These are phyloP conservation scores for Ogataea angusta DNA, from an alignment of 805 yeast species.

Conservation along the genomic window DNA sequence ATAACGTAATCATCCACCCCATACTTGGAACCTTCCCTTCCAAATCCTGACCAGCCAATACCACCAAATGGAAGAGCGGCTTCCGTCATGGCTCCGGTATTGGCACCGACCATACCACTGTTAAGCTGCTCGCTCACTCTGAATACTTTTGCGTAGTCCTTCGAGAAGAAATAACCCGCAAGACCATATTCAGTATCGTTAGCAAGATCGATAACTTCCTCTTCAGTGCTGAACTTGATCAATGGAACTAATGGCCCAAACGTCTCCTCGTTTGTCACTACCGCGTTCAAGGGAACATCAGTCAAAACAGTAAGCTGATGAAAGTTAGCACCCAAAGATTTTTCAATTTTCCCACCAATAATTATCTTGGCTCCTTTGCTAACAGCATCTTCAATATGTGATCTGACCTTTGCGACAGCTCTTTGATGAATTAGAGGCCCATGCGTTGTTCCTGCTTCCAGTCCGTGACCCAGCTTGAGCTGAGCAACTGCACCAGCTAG, in stretches of 20 bases:
- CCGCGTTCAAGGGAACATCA: slow-evolving; percentile 56
- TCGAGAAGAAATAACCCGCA: slow-evolving; percentile 71
- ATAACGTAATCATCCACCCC: slow-evolving; percentile 73
- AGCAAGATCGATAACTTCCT: slow-evolving; percentile 59
- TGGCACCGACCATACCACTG: slow-evolving; percentile 80
- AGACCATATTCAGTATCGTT: slow-evolving; percentile 70
- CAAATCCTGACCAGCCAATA: slow-evolving; percentile 72
- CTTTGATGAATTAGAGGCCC: slow-evolving; percentile 71
- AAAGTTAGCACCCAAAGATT: slow-evolving; percentile 59
- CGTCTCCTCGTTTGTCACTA: slow-evolving; percentile 65
- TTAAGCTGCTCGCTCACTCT: slow-evolving; percentile 65
- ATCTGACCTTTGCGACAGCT: slow-evolving; percentile 58
- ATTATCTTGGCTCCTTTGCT: slow-evolving; percentile 61
- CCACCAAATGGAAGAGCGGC: slow-evolving; percentile 77
- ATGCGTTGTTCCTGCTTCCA: slow-evolving; percentile 57
- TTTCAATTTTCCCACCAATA: slow-evolving; percentile 54
- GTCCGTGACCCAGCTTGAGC: slow-evolving; percentile 61
- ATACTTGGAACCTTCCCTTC: slow-evolving; percentile 75
- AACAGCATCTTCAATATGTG: slow-evolving; percentile 65
- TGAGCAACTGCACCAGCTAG: slow-evolving; percentile 44
- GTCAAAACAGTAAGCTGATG: slow-evolving; percentile 66
- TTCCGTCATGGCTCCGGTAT: slow-evolving; percentile 69
- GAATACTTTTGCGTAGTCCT: slow-evolving; percentile 51
- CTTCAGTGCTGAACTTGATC: slow-evolving; percentile 59
- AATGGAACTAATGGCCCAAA: slow-evolving; percentile 80